phyloP scores from a whole-genome alignment of 805 yeast species.

The Huiozyma sinensis region DNA sequence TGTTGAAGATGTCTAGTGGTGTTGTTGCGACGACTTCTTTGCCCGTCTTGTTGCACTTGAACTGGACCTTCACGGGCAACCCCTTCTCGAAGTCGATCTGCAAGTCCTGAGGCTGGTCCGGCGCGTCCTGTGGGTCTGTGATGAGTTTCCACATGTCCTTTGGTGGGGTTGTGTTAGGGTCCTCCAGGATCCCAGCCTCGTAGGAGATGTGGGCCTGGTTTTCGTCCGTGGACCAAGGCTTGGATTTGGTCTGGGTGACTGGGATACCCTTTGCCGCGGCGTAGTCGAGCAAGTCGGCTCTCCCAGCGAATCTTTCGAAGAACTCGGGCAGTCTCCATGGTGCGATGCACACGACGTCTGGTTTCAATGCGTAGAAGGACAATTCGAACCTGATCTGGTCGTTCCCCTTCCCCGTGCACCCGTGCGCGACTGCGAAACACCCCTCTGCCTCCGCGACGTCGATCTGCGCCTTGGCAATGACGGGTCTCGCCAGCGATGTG shows the following conservation, averaged over 20 bases:
- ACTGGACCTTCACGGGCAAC: conserved; percentile 69
- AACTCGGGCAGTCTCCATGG: conserved; percentile 99
- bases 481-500: conserved; percentile 97
- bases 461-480: conserved; percentile 96
- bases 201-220: conserved; percentile 97
- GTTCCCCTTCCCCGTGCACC: conserved; percentile 99
- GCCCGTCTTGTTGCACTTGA: conserved; percentile 47
- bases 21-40: conserved; percentile 62
- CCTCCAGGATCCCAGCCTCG: conserved; percentile 98
- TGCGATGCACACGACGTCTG: conserved; percentile 92
- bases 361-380: conserved; percentile 94
- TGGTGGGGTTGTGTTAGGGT: conserved; percentile 98
- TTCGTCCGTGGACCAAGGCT: conserved; percentile 99
- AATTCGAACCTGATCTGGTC: conserved; percentile 98
- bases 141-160: conserved; percentile 99
- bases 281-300: conserved; percentile 89
- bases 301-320: conserved; percentile 93
- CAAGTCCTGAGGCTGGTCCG: conserved; percentile 84
- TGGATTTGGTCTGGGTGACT: conserved; percentile 94
- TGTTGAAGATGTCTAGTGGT: conserved; percentile 84
- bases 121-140: conserved; percentile 92
- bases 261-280: conserved; percentile 88
- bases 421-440: conserved; percentile 97
- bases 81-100: conserved; percentile 77
- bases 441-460: conserved; percentile 94